Base-by-base conservation (phyloP, 139 green algal genomes). In the Raphidocelis subcapitata region DNA sequence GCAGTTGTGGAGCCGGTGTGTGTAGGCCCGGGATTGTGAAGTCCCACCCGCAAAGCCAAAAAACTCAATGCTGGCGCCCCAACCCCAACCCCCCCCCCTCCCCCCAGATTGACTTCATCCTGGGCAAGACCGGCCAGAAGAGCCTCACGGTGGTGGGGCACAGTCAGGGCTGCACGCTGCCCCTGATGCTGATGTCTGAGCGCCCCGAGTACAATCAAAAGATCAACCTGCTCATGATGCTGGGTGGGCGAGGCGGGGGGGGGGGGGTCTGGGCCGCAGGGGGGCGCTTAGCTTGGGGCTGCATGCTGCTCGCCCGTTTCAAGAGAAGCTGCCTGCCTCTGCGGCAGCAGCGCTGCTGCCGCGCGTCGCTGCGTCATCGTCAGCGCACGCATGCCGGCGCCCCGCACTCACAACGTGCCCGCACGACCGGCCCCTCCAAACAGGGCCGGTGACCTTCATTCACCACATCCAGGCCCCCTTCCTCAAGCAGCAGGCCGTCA, bases 51-150 rank as follows among this genome's bases (percentile, higher is more conserved):
- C n/a, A n/a, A n/a, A n/a, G n/a, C n/a, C n/a, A n/a, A n/a, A n/a
- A n/a, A n/a, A n/a, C n/a, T n/a, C n/a, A n/a, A n/a, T n/a, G n/a
- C n/a, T n/a, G n/a, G n/a, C n/a, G n/a, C n/a, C n/a, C n/a, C n/a
- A n/a, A n/a, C n/a, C n/a, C n/a, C n/a, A n/a, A n/a, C n/a, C n/a
- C n/a, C n/a, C n/a, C n/a, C n/a, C n/a, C n/a, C n/a, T n/a, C n/a
- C n/a, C n/a, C 88, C 8, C 63, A 77, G 46, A 56, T 94, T 0
- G 29, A 84, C 28, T 87, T 89, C 57, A 69, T 91, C 0, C 78
- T 89, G 32, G 28, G 65, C 10, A 56, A 67, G 3, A 91, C 87
- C 0, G 80, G 74, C 21, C 68, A 69, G 3, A 62, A 46, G 29
- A 84, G 77, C 60, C 32, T 88, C 14, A 71, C 23, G 5, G 65